Base-by-base conservation (phyloP, 257 asterid species). In the Penstemon eatonii region DNA sequence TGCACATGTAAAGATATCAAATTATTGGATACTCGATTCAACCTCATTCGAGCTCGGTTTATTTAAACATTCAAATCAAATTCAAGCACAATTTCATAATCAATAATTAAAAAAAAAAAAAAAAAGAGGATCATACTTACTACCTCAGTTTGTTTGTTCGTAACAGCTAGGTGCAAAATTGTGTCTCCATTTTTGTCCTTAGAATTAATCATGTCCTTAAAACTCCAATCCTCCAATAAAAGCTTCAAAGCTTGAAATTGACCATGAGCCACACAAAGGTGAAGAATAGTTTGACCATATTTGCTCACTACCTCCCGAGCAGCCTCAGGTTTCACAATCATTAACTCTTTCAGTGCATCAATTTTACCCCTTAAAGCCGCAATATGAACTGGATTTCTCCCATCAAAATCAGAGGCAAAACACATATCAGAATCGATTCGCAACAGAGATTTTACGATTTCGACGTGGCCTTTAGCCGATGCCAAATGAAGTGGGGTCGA, bases 331-430 rank as follows among this genome's bases (percentile, higher is more conserved):
- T 33, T 62, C 13, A 5, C 56, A 8, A 0, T 9, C 53, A 75
- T 0, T 73, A 86, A 25, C 68, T 74, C 78, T 4, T 67, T 42
- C 73, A 87, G n/a, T 5, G 40, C 77, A 0, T 62, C 77, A n/a
- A 69, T n/a, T 5, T 79, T 71, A 2, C 88, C 88, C 79, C 76
- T 77, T 59, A 76, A 73, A 25, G 82, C 84, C 0, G 90, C 90
- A 1, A 75, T 19, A 40, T 86, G 87, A 0, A 80, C 8, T 6
- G 93, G 89, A 41, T 80, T 80, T 45, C 72, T 80, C 5, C 84
- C 89, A 5, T 80, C 78, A 8, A 66, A 19, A 25, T 80, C 83
- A 12, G 65, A 38, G 0, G 56, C 75, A 0, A 64, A 47, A 5
- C 82, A 81, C 76, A 67, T 43, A 6, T 73, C 85, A 0, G 78